phyloP scores from a whole-genome alignment of 305 asterid species.

The Rubia balearica region DNA sequence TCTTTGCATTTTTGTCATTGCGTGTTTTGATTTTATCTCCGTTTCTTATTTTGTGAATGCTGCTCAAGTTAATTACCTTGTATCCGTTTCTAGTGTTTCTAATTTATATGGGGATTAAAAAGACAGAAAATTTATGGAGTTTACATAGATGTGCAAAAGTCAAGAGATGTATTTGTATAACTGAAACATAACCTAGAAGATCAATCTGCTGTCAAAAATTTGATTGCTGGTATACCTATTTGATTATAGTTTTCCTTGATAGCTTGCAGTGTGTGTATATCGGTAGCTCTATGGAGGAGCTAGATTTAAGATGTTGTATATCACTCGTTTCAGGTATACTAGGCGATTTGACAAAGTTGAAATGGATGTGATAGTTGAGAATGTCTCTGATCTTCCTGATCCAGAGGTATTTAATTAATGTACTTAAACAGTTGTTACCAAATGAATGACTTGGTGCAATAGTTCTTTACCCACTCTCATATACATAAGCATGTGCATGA shows the following conservation, averaged over 20 bases:
- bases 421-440: not conserved
- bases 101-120: not conserved
- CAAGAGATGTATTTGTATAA: not conserved
- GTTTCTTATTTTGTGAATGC: conserved; percentile 9
- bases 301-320: conserved; percentile 6
- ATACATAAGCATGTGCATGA: not conserved
- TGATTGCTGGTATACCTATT: not conserved
- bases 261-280: not conserved
- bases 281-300: not conserved
- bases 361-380: conserved; percentile 59
- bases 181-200: not conserved
- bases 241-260: not conserved
- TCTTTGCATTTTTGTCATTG: conserved; percentile 7
- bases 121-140: not conserved
- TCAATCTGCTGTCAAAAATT: not conserved
- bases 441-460: not conserved
- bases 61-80: not conserved
- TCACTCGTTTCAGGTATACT: conserved; percentile 55
- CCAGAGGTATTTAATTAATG: conserved; percentile 52
- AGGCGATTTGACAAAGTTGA: conserved; percentile 73
- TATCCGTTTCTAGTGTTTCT: not conserved
- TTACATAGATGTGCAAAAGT: not conserved
- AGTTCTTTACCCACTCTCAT: not conserved
- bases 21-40: not conserved
- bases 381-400: conserved; percentile 65